A percentile compares a stretch with the other conserved stretches of the same genome.
phyloP scores from a whole-genome alignment of 768 basidiomycete genomes.

The Naganishia randhawae region DNA sequence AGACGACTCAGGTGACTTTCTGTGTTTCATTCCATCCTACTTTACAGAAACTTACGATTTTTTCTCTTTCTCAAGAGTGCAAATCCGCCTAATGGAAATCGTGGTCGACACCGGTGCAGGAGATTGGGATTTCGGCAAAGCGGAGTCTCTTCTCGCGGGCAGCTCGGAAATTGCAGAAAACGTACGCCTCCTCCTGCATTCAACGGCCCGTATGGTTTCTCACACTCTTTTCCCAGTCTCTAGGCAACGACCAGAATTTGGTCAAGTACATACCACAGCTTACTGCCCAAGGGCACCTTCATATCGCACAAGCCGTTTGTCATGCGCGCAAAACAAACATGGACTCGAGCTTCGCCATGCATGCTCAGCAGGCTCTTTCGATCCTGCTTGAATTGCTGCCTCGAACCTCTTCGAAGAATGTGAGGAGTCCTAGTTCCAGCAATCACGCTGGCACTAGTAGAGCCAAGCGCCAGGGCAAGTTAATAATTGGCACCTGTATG shows the following conservation, averaged over 20 bases:
- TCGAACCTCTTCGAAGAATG: background rate
- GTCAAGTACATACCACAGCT: conserved; percentile 3
- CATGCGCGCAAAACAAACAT: background rate
- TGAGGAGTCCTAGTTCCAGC: background rate
- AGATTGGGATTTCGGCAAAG: background rate
- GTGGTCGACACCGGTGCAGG: conserved; percentile 44
- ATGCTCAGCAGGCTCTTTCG: conserved; percentile 7
- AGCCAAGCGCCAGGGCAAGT: background rate
- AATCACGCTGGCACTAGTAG: background rate
- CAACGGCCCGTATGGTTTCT: background rate
- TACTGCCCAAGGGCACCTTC: conserved; percentile 6
- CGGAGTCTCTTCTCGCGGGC: background rate
- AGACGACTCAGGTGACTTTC: conserved; percentile 31
- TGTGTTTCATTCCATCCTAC: conserved; percentile 62
- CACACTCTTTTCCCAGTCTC: background rate
- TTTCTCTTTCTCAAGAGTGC: conserved; percentile 50
- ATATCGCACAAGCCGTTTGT: background rate
- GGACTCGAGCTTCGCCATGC: background rate
- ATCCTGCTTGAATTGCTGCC: background rate
- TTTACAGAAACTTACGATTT: conserved; percentile 51
- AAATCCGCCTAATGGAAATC: conserved; percentile 59
- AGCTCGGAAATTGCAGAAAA: background rate
- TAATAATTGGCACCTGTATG: too few relatives aligned
- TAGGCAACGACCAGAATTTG: background rate
- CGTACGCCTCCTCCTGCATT: background rate